These are phyloP conservation scores for Chalciporus pseudorubinellus DNA, from an alignment of 768 basidiomycete genomes.

Conservation along the genomic window DNA sequence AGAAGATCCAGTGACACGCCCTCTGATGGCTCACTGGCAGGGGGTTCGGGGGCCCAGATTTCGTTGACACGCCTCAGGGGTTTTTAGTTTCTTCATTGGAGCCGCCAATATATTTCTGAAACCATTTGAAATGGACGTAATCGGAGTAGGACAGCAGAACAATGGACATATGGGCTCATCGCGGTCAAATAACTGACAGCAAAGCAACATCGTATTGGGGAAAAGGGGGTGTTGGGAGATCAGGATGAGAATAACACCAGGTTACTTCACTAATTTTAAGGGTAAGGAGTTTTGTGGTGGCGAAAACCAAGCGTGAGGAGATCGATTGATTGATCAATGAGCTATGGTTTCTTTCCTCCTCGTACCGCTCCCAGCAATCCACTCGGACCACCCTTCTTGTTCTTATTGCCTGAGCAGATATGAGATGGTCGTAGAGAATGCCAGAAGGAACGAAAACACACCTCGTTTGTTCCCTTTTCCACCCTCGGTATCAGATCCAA, in stretches of 20 bases:
- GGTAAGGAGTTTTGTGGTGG: neutral
- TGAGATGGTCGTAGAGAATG: conserved; percentile 6
- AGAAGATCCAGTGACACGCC: no score
- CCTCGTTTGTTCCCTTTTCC: conserved; percentile 8
- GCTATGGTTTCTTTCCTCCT: neutral
- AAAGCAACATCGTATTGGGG: conserved; percentile 6
- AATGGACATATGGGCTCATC: neutral
- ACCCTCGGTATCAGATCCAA: conserved; percentile 22
- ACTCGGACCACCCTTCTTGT: neutral
- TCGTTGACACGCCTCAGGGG: neutral
- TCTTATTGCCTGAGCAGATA: conserved; percentile 1
- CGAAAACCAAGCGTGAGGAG: conserved; percentile 1
- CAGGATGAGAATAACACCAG: conserved; percentile 17
- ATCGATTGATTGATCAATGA: neutral
- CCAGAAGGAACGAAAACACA: conserved; percentile 5
- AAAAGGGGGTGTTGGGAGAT: neutral
- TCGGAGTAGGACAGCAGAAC: conserved; percentile 1
- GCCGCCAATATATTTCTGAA: neutral
- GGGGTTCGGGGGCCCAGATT: no score
- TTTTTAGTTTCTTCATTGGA: neutral
- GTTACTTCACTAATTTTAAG: conserved; percentile 7
- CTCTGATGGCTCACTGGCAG: no score
- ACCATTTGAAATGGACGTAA: neutral
- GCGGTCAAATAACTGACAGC: conserved; percentile 10
- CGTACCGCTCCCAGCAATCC: neutral